Evolutionary conservation across 306 rosid genomes (phyloP), one percentile per base, ranked within the genome.

Genomic region (Sindora glabra): DNA sequence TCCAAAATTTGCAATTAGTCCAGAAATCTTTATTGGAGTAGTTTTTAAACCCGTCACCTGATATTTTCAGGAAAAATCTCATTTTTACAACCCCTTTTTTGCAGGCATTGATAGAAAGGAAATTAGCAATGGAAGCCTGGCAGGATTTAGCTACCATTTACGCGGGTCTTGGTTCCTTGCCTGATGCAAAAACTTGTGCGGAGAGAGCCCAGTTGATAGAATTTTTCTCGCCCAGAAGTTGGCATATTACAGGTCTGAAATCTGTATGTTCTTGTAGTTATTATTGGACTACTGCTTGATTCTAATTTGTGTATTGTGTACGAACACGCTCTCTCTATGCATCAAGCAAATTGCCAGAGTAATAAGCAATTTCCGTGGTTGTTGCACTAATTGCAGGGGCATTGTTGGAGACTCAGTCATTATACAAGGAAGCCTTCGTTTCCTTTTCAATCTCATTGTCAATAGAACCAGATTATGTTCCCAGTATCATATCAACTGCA

Each of bases 101-200:
- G 72, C 89, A 92, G 98, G 81, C 59, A 48, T 54, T 62, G 58
- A 42, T 34, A 10, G 89, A 80, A 60, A 69, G 72, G 42, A 74
- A 71, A 37, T 62, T 83, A 77, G 92, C 86, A 65, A 79, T 56
- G 49, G 83, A 74, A 77, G 83, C 81, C 45, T 86, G 97, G 97
- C 85, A 73, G 62, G 97, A 84, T 72, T 74, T 89, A 77, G 89
- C 95, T 56, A 46, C 79, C 64, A 73, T 84, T 75, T 89, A 89
- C 71, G 66, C 74, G 2, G 74, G 77, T 27, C 79, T 84, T 3
- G 79, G 81, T 63, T 65, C 78, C 41, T 77, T 78, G 74, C 69
- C 64, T 62, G 96, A 92, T 75, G 95, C 96, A 60, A 84, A 92
- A 78, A 75, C 84, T 56, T 92, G 96, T 42, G 55, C 66, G 39